A percentile compares a stretch with the other conserved stretches of the same genome.
phyloP scores from a whole-genome alignment of 2,329 filamentous ascomycete genomes.

The Cladosporium oxysporum region DNA sequence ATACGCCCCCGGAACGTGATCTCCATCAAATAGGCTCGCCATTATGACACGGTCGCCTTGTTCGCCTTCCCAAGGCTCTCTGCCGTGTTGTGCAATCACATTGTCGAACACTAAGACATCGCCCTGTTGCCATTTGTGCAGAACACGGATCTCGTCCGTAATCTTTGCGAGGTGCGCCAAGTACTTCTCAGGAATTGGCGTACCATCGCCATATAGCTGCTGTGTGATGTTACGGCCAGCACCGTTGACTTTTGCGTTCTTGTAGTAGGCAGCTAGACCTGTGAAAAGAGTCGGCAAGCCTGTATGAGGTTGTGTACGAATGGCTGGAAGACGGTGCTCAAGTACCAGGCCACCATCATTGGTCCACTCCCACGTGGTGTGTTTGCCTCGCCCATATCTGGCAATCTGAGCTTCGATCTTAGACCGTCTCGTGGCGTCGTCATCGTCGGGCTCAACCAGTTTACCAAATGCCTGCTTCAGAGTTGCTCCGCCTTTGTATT shows the following conservation, averaged over 20 bases:
- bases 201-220: slow-evolving; percentile 50
- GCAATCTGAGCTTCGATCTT: slow-evolving; percentile 55
- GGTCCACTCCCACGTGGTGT: slow-evolving; percentile 53
- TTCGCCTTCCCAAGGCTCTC: slow-evolving; percentile 51
- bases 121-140: slow-evolving; percentile 51
- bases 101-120: slow-evolving; percentile 55
- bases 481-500: slow-evolving; percentile 52
- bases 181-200: slow-evolving; percentile 50
- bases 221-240: slow-evolving; percentile 39
- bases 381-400: slow-evolving; percentile 47
- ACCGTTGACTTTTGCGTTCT: slow-evolving; percentile 35
- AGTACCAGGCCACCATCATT: slow-evolving; percentile 45
- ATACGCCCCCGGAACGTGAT: slow-evolving; percentile 48
- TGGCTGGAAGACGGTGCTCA: slow-evolving; percentile 49
- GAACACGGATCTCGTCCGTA: slow-evolving; percentile 52
- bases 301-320: slow-evolving; percentile 51
- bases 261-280: slow-evolving; percentile 49
- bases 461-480: slow-evolving; percentile 52
- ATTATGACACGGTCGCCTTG: slow-evolving; percentile 50
- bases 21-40: slow-evolving; percentile 52
- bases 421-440: slow-evolving; percentile 41
- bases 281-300: slow-evolving; percentile 51
- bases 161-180: slow-evolving; percentile 46
- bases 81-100: slow-evolving; percentile 51
- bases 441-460: slow-evolving; percentile 47